Base-by-base conservation (phyloP, 2,329 filamentous ascomycete species). In the Aspergillus tanneri region DNA sequence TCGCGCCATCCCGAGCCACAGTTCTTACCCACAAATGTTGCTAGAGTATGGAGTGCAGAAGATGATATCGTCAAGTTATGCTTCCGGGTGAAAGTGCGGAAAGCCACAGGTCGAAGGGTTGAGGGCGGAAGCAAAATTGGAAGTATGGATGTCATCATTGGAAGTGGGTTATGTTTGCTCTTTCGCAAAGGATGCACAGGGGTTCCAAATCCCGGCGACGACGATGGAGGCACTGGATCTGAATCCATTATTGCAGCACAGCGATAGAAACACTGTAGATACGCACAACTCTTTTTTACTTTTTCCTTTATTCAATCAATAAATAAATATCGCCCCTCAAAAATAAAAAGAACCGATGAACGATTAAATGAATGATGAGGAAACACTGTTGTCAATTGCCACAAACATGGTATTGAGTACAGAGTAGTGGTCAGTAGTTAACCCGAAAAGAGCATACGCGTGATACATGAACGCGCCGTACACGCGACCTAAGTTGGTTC, bases 1-100 rank as follows among this genome's bases (percentile, higher is more conserved):
- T 97, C 91, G 61, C 92, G 83, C 93, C 93, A 99, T 84, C 85
- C 90, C 48, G 91, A 91, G 25, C 93, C 93, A 68, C 93, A 99
- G 69, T 96, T 87, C 59, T 88, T 86, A 9, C 93, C 95, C 44
- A 99, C 87, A 68, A 99, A 99, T 1, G 82, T 80, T 16, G 93
- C 91, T 24, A 99, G 78, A 38, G 88, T 83, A 67, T 92, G 85
- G 4, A 99, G 76, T 0, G 93, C 90, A 0, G 90, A 84, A 0
- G 92, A 93, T 6, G 88, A 91, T 44, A 99, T 82, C 0, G 91
- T 97, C 47, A 99, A 77, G 60, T 92, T 95, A 72, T 99, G 90
- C 65, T 97, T 99, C 71, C 96, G 96, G 2, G 93, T 99, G 58
- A 99, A 95, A 0, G 89, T 95, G 38, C 93, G 84, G 65, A 99